Evolutionary conservation across 371 early-diverging fungal genomes (phyloP).

Genomic region (Lichtheimia corymbifera): DNA sequence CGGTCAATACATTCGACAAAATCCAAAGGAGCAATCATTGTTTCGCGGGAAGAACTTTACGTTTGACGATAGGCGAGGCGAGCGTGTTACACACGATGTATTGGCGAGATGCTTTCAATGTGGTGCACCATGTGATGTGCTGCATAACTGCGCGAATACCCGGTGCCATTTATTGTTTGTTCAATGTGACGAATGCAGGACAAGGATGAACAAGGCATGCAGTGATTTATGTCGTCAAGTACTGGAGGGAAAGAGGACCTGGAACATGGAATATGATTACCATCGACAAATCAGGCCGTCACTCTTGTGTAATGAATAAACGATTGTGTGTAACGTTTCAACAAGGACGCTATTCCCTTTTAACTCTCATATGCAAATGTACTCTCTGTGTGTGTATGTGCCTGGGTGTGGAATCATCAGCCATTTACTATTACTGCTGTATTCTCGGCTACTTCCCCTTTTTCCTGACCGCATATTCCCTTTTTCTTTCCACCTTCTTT

Average conservation of each 20-base stretch:
- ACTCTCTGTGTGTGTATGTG: too few relatives aligned
- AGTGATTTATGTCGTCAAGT: slow-evolving; percentile 57
- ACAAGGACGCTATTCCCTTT: too few relatives aligned
- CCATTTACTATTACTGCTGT: too few relatives aligned
- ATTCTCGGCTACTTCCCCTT: too few relatives aligned
- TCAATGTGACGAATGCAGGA: slow-evolving; percentile 63
- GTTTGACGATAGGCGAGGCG: slow-evolving; percentile 76
- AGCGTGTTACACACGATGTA: slow-evolving; percentile 67
- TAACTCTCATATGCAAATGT: too few relatives aligned
- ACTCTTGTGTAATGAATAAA: too few relatives aligned
- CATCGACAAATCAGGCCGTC: slow-evolving; percentile 51
- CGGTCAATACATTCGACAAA: slow-evolving; percentile 57
- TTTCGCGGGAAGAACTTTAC: slow-evolving; percentile 81
- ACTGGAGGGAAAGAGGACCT: slow-evolving; percentile 33
- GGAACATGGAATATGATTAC: slow-evolving; percentile 44
- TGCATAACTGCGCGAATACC: slow-evolving; percentile 69
- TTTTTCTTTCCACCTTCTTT: too few relatives aligned
- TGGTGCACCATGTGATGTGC: slow-evolving; percentile 62
- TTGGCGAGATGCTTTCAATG: slow-evolving; percentile 70
- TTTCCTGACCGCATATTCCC: too few relatives aligned
- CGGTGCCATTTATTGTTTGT: slow-evolving; percentile 72
- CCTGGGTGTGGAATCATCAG: too few relatives aligned
- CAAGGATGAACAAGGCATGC: slow-evolving; percentile 59
- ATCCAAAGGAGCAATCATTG: slow-evolving; percentile 37
- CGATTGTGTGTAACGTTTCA: too few relatives aligned